Percentiles rank a stretch among this genome's conserved stretches.
Evolutionary conservation across 2,329 filamentous ascomycete species (phyloP).

Genomic region (Plectosphaerella sp.): DNA sequence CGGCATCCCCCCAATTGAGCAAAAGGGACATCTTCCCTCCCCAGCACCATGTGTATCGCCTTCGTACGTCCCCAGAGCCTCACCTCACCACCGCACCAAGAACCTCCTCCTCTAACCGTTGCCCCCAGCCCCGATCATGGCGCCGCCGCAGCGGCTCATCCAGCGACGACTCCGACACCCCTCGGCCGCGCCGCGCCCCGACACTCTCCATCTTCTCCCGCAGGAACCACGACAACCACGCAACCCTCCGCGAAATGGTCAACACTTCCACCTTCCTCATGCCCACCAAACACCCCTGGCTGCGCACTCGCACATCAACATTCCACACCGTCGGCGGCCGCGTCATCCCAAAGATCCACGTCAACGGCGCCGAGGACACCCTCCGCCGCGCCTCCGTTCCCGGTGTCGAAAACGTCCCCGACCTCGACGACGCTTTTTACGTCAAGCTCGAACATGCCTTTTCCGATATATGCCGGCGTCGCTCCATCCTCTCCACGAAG

Average conservation of each 20-base stretch:
- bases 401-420: conserved; percentile 9
- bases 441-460: conserved; percentile 44
- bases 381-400: conserved; percentile 11
- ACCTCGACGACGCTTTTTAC: conserved; percentile 6
- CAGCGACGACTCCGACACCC: neutral
- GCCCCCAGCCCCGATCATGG: conserved; percentile 4
- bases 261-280: conserved; percentile 24
- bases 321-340: neutral
- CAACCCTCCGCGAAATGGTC: conserved; percentile 26
- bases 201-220: conserved; percentile 36
- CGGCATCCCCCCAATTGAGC: too few species aligned
- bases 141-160: conserved; percentile 2
- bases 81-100: neutral
- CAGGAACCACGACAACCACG: conserved; percentile 23
- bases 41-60: conserved; percentile 5
- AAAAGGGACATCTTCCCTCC: too few species aligned
- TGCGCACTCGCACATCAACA: neutral
- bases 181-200: conserved; percentile 17
- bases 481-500: conserved; percentile 18
- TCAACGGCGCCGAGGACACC: conserved; percentile 11
- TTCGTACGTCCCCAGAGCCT: conserved; percentile 13
- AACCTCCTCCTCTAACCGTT: neutral
- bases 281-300: conserved; percentile 19
- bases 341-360: conserved; percentile 14
- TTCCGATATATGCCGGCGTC: conserved; percentile 33